These are phyloP conservation scores for Plasmodium vivax DNA, from an alignment of 169 alveolate genomes.

Conservation along the genomic window DNA sequence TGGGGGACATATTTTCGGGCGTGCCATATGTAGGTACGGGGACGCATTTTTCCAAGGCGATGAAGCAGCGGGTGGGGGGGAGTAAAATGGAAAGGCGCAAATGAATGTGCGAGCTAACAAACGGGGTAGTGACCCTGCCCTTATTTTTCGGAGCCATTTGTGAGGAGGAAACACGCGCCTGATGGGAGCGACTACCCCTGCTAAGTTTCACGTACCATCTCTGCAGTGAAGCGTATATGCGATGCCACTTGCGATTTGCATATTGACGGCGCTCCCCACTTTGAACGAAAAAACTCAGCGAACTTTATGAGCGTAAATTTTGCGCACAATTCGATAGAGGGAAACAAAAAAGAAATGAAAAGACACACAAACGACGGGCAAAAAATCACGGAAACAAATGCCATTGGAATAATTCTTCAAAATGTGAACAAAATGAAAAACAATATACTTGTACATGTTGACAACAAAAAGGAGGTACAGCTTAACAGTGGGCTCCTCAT, in stretches of 20 bases:
- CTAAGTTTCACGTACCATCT: neutral
- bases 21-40: neutral
- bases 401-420: slow-evolving; percentile 33
- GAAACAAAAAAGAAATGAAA: slow-evolving; percentile 17
- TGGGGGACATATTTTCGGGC: neutral
- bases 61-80: neutral
- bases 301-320: neutral
- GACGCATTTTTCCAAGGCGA: neutral
- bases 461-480: slow-evolving; percentile 14
- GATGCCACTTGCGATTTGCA: neutral
- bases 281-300: neutral
- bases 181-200: neutral
- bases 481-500: slow-evolving; percentile 13
- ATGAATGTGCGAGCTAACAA: neutral
- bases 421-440: slow-evolving; percentile 25
- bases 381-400: neutral
- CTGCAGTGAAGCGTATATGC: neutral
- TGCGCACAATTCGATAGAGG: slow-evolving; percentile 7
- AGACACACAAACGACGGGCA: slow-evolving; percentile 6
- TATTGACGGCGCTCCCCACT: neutral
- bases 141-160: neutral
- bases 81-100: neutral
- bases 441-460: slow-evolving; percentile 37
- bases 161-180: neutral
- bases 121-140: neutral